Percentiles rank a stretch among this genome's conserved stretches.
phyloP scores from a whole-genome alignment of 768 basidiomycete species.

The Lactarius psammicola region DNA sequence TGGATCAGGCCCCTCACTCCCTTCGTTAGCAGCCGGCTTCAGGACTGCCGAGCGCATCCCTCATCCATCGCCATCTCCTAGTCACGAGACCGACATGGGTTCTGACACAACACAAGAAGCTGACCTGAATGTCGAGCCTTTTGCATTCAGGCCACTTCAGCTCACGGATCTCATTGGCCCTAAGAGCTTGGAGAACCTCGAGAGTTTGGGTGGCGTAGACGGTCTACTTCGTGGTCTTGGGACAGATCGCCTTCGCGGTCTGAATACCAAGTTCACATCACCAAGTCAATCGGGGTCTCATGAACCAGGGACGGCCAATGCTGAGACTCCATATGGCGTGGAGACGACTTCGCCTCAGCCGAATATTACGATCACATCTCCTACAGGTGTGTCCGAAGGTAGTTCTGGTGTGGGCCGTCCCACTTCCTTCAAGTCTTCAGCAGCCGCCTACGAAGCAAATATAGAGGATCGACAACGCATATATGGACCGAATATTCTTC shows the following conservation, averaged over 20 bases:
- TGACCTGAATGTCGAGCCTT: constrained; percentile 60
- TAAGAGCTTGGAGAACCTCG: constrained; percentile 68
- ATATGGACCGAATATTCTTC: constrained; percentile 56
- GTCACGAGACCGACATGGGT: not conserved
- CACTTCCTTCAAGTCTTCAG: not conserved
- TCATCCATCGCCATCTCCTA: constrained; percentile 29
- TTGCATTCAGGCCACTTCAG: constrained; percentile 65
- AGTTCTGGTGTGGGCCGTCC: not conserved
- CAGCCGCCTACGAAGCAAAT: constrained; percentile 27
- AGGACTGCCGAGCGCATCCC: constrained; percentile 7
- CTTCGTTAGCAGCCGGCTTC: constrained; percentile 31
- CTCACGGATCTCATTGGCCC: constrained; percentile 86
- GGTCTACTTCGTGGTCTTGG: constrained; percentile 73
- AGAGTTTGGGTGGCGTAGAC: constrained; percentile 69
- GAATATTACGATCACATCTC: too few species aligned
- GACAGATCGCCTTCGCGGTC: constrained; percentile 54
- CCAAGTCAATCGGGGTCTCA: constrained; percentile 6
- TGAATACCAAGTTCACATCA: constrained; percentile 27
- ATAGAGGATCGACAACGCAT: constrained; percentile 47
- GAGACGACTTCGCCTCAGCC: too few species aligned
- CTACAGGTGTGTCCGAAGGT: too few species aligned
- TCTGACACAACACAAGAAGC: too few species aligned
- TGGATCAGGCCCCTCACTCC: constrained; percentile 34
- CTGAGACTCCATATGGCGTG: too few species aligned
- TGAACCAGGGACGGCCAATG: not conserved